Percentiles rank a stretch among this genome's conserved stretches.
Evolutionary conservation across 352 stramenopile species (phyloP).

Genomic region (Pythium utonaiense): DNA sequence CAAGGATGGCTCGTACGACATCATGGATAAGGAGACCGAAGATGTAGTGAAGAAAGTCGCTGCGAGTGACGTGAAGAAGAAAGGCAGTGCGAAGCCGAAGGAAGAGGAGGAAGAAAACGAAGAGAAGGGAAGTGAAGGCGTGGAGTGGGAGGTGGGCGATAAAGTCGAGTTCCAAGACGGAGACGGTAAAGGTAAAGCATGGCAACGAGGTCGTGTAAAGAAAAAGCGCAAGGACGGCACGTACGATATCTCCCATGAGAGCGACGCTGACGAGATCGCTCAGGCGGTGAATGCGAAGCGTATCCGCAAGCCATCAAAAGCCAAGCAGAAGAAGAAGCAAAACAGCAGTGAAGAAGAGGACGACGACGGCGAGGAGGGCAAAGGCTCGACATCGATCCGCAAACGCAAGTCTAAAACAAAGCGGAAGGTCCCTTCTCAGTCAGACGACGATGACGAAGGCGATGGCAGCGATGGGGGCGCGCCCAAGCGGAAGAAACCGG

Average conservation of each 20-base stretch:
- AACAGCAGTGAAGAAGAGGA: constrained; percentile 16
- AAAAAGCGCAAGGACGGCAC: constrained; percentile 41
- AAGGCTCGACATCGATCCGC: constrained; percentile 21
- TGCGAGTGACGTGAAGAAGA: constrained; percentile 19
- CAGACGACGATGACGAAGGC: constrained; percentile 13
- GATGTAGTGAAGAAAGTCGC: constrained; percentile 32
- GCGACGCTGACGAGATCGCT: constrained; percentile 11
- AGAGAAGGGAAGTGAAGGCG: constrained; percentile 10
- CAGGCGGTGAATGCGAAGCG: not conserved
- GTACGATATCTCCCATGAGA: constrained; percentile 47
- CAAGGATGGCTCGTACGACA: constrained; percentile 30
- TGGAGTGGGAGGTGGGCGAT: constrained; percentile 18
- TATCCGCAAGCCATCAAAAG: constrained; percentile 22
- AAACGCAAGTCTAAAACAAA: constrained; percentile 20
- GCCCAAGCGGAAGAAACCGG: constrained; percentile 15
- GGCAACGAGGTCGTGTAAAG: constrained; percentile 29
- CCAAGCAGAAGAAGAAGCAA: constrained; percentile 5
- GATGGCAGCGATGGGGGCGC: constrained; percentile 10
- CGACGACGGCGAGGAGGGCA: not conserved
- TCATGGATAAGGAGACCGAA: constrained; percentile 30
- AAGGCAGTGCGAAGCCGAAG: constrained; percentile 15
- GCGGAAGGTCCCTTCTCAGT: constrained; percentile 10
- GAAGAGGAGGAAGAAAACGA: constrained; percentile 17
- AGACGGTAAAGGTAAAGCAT: constrained; percentile 24
- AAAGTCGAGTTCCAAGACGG: constrained; percentile 41